Base-by-base conservation (phyloP, 331 rosid genomes). In the Spiraea crenata region DNA sequence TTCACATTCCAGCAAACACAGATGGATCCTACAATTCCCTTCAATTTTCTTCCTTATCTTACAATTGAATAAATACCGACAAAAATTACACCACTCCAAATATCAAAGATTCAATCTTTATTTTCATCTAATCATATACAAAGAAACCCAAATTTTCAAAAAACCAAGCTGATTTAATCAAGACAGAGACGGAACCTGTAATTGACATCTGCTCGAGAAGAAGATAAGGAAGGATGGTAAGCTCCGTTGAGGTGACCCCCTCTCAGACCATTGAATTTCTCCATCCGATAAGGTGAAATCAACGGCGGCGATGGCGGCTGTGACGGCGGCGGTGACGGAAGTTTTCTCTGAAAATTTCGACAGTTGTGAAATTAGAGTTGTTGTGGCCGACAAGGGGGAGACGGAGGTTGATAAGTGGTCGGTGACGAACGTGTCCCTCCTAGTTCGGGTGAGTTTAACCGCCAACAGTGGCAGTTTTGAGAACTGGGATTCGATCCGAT, bases 171-270 rank as follows among this genome's bases (percentile, higher is more conserved):
- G 40, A 44, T 20, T 25, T 3, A 3, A 41, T 34, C 15, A 57
- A 74, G n/a, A 65, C 74, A 34, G 72, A 74, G 74, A 62, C 42
- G 37, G 73, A 54, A 89, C 93, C 97, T 92, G 93, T 92, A 92
- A 77, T 60, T 76, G 76, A 92, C 96, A 77, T 89, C 93, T 69
- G 92, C 74, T 31, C 57, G 91, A 49, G 96, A 83, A 73, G 67
- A 76, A 19, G 85, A 80, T 37, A 71, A 15, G 34, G 85, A 74
- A 34, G 74, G 74, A 12, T 69, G 76, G 65, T 78, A 78, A 78
- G 58, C 70, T 55, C 83, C 83, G 55, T 44, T 77, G 19, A 58
- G 41, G 73, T 75, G 74, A 46, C 71, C 79, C 31, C 68, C 89
- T 61, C 82, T 79, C 64, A 69, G 49, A 17, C 59, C 48, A 31